Evolutionary conservation across 2,329 filamentous ascomycete species (phyloP), one percentile per base, ranked within the genome.

Genomic region (Aspergillus latus): DNA sequence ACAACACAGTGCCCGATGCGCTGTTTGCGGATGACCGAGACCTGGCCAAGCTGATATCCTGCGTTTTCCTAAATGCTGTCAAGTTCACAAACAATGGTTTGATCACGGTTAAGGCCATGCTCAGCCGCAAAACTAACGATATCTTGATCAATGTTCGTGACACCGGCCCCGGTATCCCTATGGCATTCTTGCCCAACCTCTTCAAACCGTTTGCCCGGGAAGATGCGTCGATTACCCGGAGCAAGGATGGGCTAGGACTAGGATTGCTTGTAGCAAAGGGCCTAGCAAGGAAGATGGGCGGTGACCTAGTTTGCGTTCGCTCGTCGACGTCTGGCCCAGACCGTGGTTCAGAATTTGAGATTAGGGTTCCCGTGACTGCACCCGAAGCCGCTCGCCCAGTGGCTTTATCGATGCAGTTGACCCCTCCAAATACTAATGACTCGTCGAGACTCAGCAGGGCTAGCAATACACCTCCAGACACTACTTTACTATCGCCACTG

Each of bases 181-280:
- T 82, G 48, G 83, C 82, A 10, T 89, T 89, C 64, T 72, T 87
- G 49, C 84, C 84, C 0, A 82, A 83, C 53, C 76, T 90, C 0
- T 90, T 89, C 75, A 86, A 86, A 61, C 83, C 87, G 1, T 89
- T 89, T 68, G 84, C 86, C 26, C 80, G 86, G 58, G 84, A 88
- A 70, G 86, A 90, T 67, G 81, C 84, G 49, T 88, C 86, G 1
- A 82, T 85, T 11, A 88, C 85, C 5, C 78, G 87, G 43, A 81
- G 82, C 59, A 86, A 82, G 66, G 87, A 90, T 68, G 87, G 87
- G 0, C 76, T 89, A 2, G 87, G 87, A 0, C 75, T 90, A 5
- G 87, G 87, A 29, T 73, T 90, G 10, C 79, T 89, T 66, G 87
- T 89, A n/a, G 87, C 87, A 0, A 89, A 89, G 71, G 86, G 86